A percentile compares a stretch with the other conserved stretches of the same genome.
Conservation (phyloP, 306 rosid species). For the Cicer judaicum region DNA sequence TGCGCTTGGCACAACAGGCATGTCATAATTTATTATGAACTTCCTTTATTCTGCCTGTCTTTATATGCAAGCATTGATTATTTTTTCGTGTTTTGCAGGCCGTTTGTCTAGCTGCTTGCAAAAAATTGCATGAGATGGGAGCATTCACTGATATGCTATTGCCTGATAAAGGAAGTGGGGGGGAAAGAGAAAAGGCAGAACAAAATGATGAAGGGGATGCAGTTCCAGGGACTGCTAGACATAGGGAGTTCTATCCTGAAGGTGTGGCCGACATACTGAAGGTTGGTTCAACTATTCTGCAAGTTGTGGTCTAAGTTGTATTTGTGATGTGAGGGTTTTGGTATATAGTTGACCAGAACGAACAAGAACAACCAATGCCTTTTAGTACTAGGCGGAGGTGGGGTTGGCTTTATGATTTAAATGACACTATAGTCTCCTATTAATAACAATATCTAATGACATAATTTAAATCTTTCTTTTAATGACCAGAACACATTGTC, state of each 20-base stretch:
- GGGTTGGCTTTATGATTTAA: not conserved
- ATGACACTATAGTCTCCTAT: not conserved
- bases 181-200: constrained; percentile 84
- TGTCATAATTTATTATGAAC: constrained; percentile 36
- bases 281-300: constrained; percentile 59
- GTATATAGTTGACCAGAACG: constrained; percentile 22
- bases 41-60: constrained; percentile 36
- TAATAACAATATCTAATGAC: not conserved
- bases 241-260: constrained; percentile 98
- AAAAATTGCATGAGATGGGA: constrained; percentile 98
- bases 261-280: constrained; percentile 91
- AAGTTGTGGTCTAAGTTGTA: constrained; percentile 33
- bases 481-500: constrained; percentile 4
- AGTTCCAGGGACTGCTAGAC: constrained; percentile 99
- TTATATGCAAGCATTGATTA: constrained; percentile 36
- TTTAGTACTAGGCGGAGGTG: constrained; percentile 3
- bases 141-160: constrained; percentile 98
- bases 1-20: constrained; percentile 99
- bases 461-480: constrained; percentile 14
- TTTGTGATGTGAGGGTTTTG: constrained; percentile 32
- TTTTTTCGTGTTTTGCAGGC: constrained; percentile 63
- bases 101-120: constrained; percentile 98
- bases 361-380: constrained; percentile 15
- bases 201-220: constrained; percentile 91
- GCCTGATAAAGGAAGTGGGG: constrained; percentile 99